phyloP scores from a whole-genome alignment of 192 early-diverging fungal species.

The Entomortierella parvispora region DNA sequence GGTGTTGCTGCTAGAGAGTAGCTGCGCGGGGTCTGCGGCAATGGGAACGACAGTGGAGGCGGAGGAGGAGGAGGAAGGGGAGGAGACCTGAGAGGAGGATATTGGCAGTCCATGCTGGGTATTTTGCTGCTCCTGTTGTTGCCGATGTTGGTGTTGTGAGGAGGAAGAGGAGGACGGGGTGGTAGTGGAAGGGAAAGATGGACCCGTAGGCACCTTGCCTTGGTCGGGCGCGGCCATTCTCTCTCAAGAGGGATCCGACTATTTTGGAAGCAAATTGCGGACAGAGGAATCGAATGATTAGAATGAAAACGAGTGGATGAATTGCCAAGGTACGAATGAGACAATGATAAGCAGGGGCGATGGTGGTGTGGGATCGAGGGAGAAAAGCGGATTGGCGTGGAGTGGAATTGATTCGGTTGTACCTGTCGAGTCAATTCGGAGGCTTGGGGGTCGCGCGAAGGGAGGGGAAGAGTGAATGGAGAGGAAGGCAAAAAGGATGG shows the following conservation, averaged over 20 bases:
- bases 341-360: background rate
- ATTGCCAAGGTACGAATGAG: background rate
- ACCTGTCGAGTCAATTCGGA: background rate
- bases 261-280: background rate
- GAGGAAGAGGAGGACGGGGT: background rate
- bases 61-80: constrained; percentile 15
- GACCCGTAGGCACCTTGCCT: constrained; percentile 7
- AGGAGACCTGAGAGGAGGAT: background rate
- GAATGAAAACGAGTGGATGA: background rate
- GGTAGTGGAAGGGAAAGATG: background rate
- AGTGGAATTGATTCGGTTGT: background rate
- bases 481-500: background rate
- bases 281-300: background rate
- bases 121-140: constrained; percentile 10
- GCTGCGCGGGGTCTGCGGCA: background rate
- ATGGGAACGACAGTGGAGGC: background rate
- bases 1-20: constrained; percentile 4
- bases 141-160: background rate
- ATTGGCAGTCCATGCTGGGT: background rate
- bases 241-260: background rate
- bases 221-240: constrained; percentile 32
- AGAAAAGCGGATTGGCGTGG: background rate
- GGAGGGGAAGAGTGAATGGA: background rate
- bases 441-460: no score
- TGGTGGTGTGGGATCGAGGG: background rate